Evolutionary conservation across 2,329 filamentous ascomycete genomes (phyloP).

Genomic region (Aaosphaeria arxii): DNA sequence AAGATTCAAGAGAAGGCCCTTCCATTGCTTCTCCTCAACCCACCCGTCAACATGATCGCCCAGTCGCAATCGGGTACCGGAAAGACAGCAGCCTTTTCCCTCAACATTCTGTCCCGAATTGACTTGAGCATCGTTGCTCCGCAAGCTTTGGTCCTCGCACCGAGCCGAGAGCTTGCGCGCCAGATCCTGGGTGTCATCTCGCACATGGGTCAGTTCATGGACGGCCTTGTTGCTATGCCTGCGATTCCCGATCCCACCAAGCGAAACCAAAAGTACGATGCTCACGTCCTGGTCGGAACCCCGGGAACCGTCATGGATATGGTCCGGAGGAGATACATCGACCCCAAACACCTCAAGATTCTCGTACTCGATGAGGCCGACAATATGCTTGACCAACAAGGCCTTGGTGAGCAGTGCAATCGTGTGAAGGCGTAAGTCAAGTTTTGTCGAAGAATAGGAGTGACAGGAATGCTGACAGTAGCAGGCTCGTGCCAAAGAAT

Average conservation of each 20-base stretch:
- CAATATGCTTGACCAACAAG: constrained; percentile 97
- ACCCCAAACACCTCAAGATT: constrained; percentile 69
- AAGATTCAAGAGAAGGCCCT: constrained; percentile 97
- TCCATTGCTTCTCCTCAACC: constrained; percentile 80
- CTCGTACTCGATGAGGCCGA: constrained; percentile 96
- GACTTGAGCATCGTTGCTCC: constrained; percentile 70
- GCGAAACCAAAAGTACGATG: constrained; percentile 66
- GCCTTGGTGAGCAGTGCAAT: constrained; percentile 90
- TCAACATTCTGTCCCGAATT: constrained; percentile 84
- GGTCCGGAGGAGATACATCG: constrained; percentile 72
- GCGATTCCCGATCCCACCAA: constrained; percentile 77
- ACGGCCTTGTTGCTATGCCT: constrained; percentile 71
- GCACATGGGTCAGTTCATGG: constrained; percentile 80
- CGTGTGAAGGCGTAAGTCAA: constrained; percentile 74
- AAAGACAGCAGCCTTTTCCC: constrained; percentile 94
- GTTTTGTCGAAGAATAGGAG: neutral
- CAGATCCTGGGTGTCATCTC: constrained; percentile 87
- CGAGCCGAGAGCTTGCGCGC: constrained; percentile 88
- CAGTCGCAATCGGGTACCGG: constrained; percentile 99
- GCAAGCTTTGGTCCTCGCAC: constrained; percentile 85
- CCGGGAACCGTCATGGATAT: constrained; percentile 90
- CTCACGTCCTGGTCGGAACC: constrained; percentile 85
- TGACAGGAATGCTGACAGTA: constrained; percentile 25
- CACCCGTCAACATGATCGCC: constrained; percentile 91
- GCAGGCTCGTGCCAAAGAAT: constrained; percentile 66